Base-by-base conservation (phyloP, 192 early-diverging fungal genomes). In the Globomyces pollinis-pini region DNA sequence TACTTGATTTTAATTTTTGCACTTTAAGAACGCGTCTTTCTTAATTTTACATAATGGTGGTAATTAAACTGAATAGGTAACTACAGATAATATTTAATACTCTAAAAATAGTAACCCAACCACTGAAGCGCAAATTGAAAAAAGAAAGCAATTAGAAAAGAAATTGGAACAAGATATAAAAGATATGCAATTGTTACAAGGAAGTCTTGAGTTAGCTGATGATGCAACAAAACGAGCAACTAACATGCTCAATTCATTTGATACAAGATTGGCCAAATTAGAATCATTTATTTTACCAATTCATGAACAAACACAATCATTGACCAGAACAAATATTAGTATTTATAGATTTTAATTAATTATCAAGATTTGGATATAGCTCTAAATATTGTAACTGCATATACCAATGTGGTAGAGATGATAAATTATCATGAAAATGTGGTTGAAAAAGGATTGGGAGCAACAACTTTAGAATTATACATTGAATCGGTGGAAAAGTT, bases 241-340 rank as follows among this genome's bases (percentile, higher is more conserved):
- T 3, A 72, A 67, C 38, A 88, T 90, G 65, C 61, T 92, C 31
- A 76, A 77, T 42, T 80, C 81, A 6, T 92, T 92, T 68, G 90
- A 90, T 57, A 74, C 74, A 21, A 72, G 90, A 52, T 69, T 92
- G 6, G 71, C 76, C 1, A 77, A 77, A 43, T 68, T 92, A 2
- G 86, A 92, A 62, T 74, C 74, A 1, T 88, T 85, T 2, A 89
- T 92, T 28, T 50, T 89, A 29, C 90, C 90, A 16, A 90, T 92
- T 56, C 87, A 92, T 50, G 73, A 74, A 34, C 77, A 84, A 0
- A 92, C 88, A 8, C 80, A 86, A 47, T 78, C 75, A 49, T 66
- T 92, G 41, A 89, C 88, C 3, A 4, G 38, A 24, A 31, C 31
- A 21, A 26, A 39, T 20, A 26, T 41, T 20, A 26, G n/a, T n/a